phyloP scores from a whole-genome alignment of 2,329 filamentous ascomycete genomes.

The Coniochaeta ligniaria region DNA sequence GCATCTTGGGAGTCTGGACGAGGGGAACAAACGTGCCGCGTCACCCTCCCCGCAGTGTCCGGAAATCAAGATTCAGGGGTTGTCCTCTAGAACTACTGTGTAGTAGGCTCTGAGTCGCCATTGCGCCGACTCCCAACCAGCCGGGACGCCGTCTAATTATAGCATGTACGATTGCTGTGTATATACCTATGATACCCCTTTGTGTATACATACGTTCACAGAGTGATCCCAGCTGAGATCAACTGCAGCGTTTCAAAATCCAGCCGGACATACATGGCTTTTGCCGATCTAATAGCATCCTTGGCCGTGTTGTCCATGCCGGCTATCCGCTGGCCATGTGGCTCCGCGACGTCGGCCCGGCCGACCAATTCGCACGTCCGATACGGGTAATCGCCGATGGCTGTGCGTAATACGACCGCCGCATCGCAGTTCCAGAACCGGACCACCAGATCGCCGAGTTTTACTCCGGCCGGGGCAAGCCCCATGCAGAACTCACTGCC shows the following conservation, averaged over 20 bases:
- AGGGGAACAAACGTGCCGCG: too few species aligned
- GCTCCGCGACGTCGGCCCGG: constrained; percentile 4
- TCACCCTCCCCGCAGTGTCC: too few species aligned
- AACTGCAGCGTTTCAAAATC: constrained; percentile 3
- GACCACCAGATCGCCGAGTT: constrained; percentile 8
- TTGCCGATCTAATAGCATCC: neutral
- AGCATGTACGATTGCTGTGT: neutral
- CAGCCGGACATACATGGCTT: neutral
- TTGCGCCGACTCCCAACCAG: too few species aligned
- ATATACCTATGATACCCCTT: too few species aligned
- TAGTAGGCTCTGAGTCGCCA: too few species aligned
- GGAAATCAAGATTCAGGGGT: too few species aligned
- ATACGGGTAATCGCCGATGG: neutral
- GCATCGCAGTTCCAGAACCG: constrained; percentile 13
- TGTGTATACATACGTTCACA: neutral
- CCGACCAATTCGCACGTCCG: constrained; percentile 4
- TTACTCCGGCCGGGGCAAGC: constrained; percentile 6
- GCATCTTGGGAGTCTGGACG: too few species aligned
- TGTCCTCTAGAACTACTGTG: too few species aligned
- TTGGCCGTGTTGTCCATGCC: constrained; percentile 9
- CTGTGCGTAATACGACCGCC: constrained; percentile 7
- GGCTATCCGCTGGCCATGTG: constrained; percentile 2
- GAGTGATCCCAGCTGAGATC: neutral
- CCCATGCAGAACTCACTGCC: constrained; percentile 6
- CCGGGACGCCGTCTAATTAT: neutral